These are phyloP conservation scores for Diutina pseudorugosa DNA, from an alignment of 1,139 yeast species.

Conservation along the genomic window DNA sequence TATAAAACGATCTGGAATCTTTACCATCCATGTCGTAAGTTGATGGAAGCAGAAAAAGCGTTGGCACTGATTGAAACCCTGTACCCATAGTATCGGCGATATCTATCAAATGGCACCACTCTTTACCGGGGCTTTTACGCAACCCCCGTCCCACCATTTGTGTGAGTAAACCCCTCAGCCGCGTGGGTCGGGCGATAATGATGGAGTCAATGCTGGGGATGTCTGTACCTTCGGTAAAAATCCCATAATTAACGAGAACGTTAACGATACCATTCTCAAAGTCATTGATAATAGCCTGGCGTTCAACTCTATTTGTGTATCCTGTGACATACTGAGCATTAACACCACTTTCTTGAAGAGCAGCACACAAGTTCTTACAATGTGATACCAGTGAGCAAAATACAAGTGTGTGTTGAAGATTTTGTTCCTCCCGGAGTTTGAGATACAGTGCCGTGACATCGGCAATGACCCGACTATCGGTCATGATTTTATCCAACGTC, in stretches of 20 bases:
- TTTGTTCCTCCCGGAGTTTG: constrained; percentile 22
- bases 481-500: constrained; percentile 43
- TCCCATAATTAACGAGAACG: constrained; percentile 78
- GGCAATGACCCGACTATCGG: constrained; percentile 39
- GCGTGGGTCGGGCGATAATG: constrained; percentile 71
- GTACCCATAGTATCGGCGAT: constrained; percentile 51
- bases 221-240: constrained; percentile 93
- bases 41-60: constrained; percentile 20
- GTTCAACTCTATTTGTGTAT: constrained; percentile 38
- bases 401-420: constrained; percentile 51
- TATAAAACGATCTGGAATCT: neutral
- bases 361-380: constrained; percentile 40
- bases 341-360: constrained; percentile 48
- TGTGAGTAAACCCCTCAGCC: constrained; percentile 53
- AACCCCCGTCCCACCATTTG: constrained; percentile 94
- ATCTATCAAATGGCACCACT: constrained; percentile 64
- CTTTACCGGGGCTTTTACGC: constrained; percentile 48
- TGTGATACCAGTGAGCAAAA: constrained; percentile 73
- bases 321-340: constrained; percentile 70
- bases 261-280: constrained; percentile 54
- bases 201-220: constrained; percentile 82
- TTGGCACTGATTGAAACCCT: constrained; percentile 54
- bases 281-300: constrained; percentile 41
- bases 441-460: constrained; percentile 49
- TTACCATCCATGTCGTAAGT: neutral